Percentiles rank a stretch among this genome's conserved stretches.
Evolutionary conservation across 805 yeast species (phyloP).

Genomic region (Spathaspora boniae): DNA sequence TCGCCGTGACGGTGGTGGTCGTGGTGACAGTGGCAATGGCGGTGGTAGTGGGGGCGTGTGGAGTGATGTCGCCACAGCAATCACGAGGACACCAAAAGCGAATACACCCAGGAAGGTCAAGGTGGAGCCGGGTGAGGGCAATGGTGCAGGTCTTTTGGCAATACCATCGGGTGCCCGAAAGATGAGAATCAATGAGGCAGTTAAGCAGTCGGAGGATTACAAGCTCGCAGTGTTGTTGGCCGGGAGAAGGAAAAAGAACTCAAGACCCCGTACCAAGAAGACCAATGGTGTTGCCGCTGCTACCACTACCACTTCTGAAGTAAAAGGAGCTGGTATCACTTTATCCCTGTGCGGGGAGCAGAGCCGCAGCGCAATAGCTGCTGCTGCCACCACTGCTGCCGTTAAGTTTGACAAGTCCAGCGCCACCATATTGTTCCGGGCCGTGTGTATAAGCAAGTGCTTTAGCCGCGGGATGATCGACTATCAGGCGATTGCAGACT

Average conservation of each 20-base stretch:
- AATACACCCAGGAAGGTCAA: neutral
- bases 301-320: neutral
- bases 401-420: slow-evolving; percentile 40
- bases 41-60: no score
- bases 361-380: slow-evolving; percentile 12
- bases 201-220: neutral
- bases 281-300: neutral
- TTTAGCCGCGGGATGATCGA: slow-evolving; percentile 53
- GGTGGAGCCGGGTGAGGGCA: neutral
- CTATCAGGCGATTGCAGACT: slow-evolving; percentile 57
- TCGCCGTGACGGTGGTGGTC: no score
- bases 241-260: slow-evolving; percentile 12
- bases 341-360: slow-evolving; percentile 8
- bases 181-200: neutral
- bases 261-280: slow-evolving; percentile 8
- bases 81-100: neutral
- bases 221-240: slow-evolving; percentile 10
- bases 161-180: neutral
- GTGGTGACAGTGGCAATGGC: no score
- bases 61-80: no score
- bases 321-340: neutral
- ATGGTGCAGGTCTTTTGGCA: neutral
- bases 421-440: slow-evolving; percentile 53
- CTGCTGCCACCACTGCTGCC: no score
- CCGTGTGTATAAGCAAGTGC: slow-evolving; percentile 66